Percentiles rank a stretch among this genome's conserved stretches.
Conservation (phyloP, 2,329 filamentous ascomycete species). For the Ophiocordyceps robertsii region DNA sequence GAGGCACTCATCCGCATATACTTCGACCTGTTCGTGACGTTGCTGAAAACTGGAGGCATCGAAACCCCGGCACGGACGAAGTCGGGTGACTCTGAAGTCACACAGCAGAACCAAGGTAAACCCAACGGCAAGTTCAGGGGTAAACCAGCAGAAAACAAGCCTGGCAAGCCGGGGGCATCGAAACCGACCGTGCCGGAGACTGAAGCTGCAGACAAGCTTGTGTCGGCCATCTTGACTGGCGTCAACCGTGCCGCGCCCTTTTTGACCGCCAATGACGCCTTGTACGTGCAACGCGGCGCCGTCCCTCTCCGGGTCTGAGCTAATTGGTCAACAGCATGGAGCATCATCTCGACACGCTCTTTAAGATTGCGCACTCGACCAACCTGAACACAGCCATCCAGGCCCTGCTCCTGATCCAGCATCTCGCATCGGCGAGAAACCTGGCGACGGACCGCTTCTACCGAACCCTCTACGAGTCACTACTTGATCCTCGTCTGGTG, state of each 20-base stretch:
- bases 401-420: slow-evolving; percentile 87
- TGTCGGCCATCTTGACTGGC: slow-evolving; percentile 81
- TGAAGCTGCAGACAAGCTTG: slow-evolving; percentile 64
- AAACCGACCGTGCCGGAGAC: slow-evolving; percentile 47
- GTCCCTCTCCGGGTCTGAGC: not conserved
- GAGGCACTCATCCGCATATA: slow-evolving; percentile 78
- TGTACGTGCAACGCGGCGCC: slow-evolving; percentile 32
- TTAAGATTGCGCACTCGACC: slow-evolving; percentile 89
- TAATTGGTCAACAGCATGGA: slow-evolving; percentile 44
- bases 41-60: slow-evolving; percentile 51
- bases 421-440: slow-evolving; percentile 70
- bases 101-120: slow-evolving; percentile 6
- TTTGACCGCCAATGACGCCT: slow-evolving; percentile 63
- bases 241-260: slow-evolving; percentile 96
- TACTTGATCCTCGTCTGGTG: slow-evolving; percentile 77
- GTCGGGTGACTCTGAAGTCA: slow-evolving; percentile 21
- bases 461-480: slow-evolving; percentile 84
- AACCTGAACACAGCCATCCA: slow-evolving; percentile 99
- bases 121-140: slow-evolving; percentile 10
- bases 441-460: slow-evolving; percentile 85
- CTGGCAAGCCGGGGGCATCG: slow-evolving; percentile 8
- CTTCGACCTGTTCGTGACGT: slow-evolving; percentile 72
- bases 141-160: slow-evolving; percentile 7
- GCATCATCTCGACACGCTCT: slow-evolving; percentile 83
- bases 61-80: slow-evolving; percentile 30